Evolutionary conservation across 2,329 filamentous ascomycete genomes (phyloP), one percentile per base, ranked within the genome.

Genomic region (Aspergillus sojae): DNA sequence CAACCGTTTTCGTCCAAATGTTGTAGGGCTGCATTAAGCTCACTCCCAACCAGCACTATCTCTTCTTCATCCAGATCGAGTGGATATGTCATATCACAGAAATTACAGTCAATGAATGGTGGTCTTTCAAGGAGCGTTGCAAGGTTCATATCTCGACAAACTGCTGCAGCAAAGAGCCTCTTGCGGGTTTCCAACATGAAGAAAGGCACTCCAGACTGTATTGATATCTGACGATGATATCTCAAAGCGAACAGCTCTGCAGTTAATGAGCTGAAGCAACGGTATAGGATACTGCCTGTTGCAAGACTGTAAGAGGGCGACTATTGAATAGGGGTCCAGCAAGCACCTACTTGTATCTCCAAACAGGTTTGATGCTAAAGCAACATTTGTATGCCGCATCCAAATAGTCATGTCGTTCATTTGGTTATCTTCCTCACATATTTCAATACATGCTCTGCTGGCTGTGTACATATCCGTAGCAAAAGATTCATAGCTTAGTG

Each of bases 41-140:
- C 7, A 10, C 43, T 28, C 0, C 66, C 58, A 41, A 70, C 59
- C 16, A 73, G 52, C 28, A 54, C 30, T 54, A 54, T 65, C 12
- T 70, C 69, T 4, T 73, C 70, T 50, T 73, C 69, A 54, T 70
- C 71, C 36, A 76, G 48, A 41, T 76, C 72, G n/a, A 75, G 64
- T 6, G 73, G 74, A 52, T 70, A 59, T 28, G 52, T 34, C 9
- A 69, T 65, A 55, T 74, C 69, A 61, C 72, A 76, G 61, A 74
- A 76, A 34, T 67, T 67, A 61, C 68, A 69, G 28, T 69, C 70
- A 16, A 76, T 69, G 7, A 70, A 63, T 3, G 73, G 73, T n/a
- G 74, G 73, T 28, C 74, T 68, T 14, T 72, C 72, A 3, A 74
- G 60, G 58, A 74, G 71, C 4, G 70, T 74, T 10, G 74, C 68